Conservation (phyloP, 306 rosid species). For the Potentilla sterilis region DNA sequence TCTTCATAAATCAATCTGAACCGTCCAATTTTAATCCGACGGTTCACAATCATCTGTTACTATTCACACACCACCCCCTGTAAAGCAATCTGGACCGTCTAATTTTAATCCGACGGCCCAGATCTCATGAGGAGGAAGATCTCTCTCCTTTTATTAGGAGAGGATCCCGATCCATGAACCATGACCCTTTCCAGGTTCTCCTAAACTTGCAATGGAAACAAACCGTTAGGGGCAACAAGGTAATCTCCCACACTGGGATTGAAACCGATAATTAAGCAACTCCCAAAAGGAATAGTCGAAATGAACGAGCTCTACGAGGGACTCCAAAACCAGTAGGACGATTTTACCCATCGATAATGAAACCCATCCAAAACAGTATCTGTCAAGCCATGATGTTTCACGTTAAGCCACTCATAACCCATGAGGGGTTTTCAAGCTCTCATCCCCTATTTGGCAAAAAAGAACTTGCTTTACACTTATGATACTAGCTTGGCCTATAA, state of each 20-base stretch:
- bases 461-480: constrained; percentile 31
- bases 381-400: constrained; percentile 64
- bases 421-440: constrained; percentile 37
- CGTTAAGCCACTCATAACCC: constrained; percentile 79
- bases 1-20: too few species aligned
- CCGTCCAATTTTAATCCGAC: too few species aligned
- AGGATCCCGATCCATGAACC: too few species aligned
- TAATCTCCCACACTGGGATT: constrained; percentile 18
- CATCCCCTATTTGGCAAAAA: constrained; percentile 33
- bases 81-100: too few species aligned
- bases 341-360: constrained; percentile 27
- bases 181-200: neutral
- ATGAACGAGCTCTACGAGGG: constrained; percentile 48
- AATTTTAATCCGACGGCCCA: too few species aligned
- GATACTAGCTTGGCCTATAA: constrained; percentile 33
- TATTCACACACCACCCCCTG: too few species aligned
- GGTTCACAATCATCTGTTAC: too few species aligned
- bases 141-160: too few species aligned
- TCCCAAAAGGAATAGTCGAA: constrained; percentile 6
- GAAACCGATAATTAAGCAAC: constrained; percentile 32
- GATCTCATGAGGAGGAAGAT: too few species aligned
- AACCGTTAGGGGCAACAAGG: constrained; percentile 30
- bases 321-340: constrained; percentile 18
- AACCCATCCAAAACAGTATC: constrained; percentile 42
- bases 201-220: neutral